Percentiles rank a stretch among this genome's conserved stretches.
Conservation (phyloP, 345 rosid species). For the Eucalyptus caleyi region DNA sequence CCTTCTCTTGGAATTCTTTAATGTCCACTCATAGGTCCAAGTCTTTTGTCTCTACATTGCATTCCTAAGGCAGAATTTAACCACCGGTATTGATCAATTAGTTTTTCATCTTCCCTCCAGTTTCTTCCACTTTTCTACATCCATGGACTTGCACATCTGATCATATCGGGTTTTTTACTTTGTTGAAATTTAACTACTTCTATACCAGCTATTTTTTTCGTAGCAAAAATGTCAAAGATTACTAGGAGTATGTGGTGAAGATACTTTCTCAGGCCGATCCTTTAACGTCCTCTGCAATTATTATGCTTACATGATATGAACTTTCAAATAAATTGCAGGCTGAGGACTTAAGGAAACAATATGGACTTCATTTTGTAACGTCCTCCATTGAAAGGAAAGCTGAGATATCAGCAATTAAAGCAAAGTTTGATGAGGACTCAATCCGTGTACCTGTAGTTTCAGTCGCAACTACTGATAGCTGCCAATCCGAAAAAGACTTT, state of each 20-base stretch:
- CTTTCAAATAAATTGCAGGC: slow-evolving; percentile 15
- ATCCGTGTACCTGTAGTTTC: slow-evolving; percentile 10
- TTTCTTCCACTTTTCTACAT: not conserved
- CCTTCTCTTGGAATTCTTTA: not conserved
- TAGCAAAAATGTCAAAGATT: not conserved
- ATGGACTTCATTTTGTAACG: slow-evolving; percentile 59
- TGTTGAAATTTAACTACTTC: not conserved
- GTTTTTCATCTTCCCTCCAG: not conserved
- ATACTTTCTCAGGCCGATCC: not conserved
- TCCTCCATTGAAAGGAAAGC: slow-evolving; percentile 82
- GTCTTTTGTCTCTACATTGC: not conserved
- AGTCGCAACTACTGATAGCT: not conserved
- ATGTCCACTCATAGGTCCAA: not conserved
- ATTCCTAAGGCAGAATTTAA: not conserved
- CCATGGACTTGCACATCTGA: not conserved
- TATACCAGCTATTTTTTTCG: not conserved
- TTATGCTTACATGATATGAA: not conserved
- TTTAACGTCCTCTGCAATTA: not conserved
- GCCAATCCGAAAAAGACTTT: not conserved
- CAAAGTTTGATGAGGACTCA: slow-evolving; percentile 43
- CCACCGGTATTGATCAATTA: not conserved
- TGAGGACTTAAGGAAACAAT: slow-evolving; percentile 39
- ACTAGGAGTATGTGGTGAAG: not conserved
- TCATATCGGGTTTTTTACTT: not conserved
- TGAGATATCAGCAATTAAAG: slow-evolving; percentile 40